These are phyloP conservation scores for Lentinula sp. DNA, from an alignment of 768 basidiomycete species.

Conservation along the genomic window DNA sequence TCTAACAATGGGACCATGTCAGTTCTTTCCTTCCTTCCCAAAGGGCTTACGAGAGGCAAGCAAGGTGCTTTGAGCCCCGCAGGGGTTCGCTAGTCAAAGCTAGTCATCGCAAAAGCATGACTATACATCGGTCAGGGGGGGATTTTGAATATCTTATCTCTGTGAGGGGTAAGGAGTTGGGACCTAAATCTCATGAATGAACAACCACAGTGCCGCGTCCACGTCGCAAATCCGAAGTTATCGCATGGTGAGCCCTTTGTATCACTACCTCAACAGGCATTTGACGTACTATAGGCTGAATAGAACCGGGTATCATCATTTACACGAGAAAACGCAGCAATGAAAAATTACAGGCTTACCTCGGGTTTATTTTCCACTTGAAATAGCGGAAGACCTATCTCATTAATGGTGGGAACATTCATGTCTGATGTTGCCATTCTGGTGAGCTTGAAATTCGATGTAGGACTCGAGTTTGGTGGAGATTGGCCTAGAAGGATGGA, in stretches of 20 bases:
- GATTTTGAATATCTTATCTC: too few relatives aligned
- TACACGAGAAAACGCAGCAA: not conserved
- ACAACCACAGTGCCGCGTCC: not conserved
- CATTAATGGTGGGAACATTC: conserved; percentile 1
- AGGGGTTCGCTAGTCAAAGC: not conserved
- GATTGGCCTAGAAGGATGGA: not conserved
- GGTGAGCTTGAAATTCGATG: not conserved
- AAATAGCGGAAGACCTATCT: conserved; percentile 5
- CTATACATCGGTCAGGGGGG: too few relatives aligned
- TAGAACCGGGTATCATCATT: not conserved
- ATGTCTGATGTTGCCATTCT: not conserved
- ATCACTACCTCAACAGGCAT: not conserved
- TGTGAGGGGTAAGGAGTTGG: too few relatives aligned
- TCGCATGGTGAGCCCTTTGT: not conserved
- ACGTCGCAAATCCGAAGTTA: not conserved
- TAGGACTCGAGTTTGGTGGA: not conserved
- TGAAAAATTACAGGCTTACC: not conserved
- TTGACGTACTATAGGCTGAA: not conserved
- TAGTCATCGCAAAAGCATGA: not conserved
- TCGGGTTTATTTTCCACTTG: not conserved
- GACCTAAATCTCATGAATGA: not conserved
- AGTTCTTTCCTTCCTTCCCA: too few relatives aligned
- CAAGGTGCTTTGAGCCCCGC: too few relatives aligned
- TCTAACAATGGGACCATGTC: too few relatives aligned
- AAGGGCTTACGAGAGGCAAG: too few relatives aligned